Base-by-base conservation (phyloP, 768 basidiomycete genomes). In the Tricholoma furcatifolium region DNA sequence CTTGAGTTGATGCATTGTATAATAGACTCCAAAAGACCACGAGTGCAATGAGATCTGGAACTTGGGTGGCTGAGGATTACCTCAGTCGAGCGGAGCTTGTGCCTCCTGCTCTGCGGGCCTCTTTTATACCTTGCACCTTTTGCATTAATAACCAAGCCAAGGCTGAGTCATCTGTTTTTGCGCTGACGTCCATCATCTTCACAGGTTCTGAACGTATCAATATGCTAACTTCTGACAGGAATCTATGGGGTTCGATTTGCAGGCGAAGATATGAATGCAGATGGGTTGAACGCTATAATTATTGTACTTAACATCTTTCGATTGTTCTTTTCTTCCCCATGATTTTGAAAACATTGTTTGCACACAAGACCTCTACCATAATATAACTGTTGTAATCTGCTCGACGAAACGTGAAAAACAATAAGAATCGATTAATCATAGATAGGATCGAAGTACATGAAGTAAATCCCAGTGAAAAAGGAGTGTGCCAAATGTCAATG, bases 1-100 rank as follows among this genome's bases (percentile, higher is more conserved):
- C 34, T 2, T 8, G 10, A 31, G 14, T 42, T 53, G 31, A 54
- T 45, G 32, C 1, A 17, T n/a, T n/a, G n/a, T 44, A 7, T 14
- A 40, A 18, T 4, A 61, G 60, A 47, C 39, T 14, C 55, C 24
- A 61, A 61, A 52, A 55, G 57, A 51, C 40, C 49, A 11, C 60
- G 60, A 27, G 51, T 61, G 17, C 54, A 54, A 47, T 55, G 54
- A 60, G 12, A 42, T 18, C 23, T 40, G 18, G 21, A 20, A 35
- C 15, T 40, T 21, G 18, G 20, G 18, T 36, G 42, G 30, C 17
- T 18, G 27, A 23, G 40, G 39, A 15, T 40, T 7, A 27, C 27
- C 27, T 27, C 27, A 27, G 7, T 27, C 7, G 27, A 27, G 7
- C 27, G 39, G 40, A 20, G 21, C 31, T 20, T 17, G 6, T 32